Conservation (phyloP, 2,329 filamentous ascomycete species). For the Claviceps sp. region DNA sequence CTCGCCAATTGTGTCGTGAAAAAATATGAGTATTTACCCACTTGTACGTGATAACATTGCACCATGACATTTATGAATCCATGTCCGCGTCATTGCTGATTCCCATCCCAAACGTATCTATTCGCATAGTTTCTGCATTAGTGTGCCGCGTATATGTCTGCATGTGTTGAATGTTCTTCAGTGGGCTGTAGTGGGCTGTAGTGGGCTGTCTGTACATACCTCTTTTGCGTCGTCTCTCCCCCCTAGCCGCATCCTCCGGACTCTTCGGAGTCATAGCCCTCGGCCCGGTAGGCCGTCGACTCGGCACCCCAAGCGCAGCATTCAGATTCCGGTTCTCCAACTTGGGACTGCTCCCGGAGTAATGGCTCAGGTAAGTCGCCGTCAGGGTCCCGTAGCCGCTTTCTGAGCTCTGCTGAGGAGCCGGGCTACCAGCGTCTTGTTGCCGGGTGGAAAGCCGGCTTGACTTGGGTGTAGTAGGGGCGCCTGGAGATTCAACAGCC, state of each 20-base stretch:
- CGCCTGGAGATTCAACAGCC: slow-evolving; percentile 31
- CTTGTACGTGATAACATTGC: no score
- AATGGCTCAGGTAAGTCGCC: slow-evolving; percentile 34
- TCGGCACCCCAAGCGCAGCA: slow-evolving; percentile 36
- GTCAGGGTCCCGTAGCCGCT: slow-evolving; percentile 38
- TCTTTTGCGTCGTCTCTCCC: slow-evolving; percentile 42
- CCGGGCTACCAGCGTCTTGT: slow-evolving; percentile 40
- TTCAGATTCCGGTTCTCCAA: slow-evolving; percentile 45
- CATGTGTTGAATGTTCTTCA: background rate
- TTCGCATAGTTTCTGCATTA: background rate
- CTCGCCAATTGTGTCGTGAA: no score
- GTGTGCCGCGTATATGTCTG: background rate
- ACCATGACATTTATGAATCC: slow-evolving; percentile 13
- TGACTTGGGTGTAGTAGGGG: slow-evolving; percentile 32
- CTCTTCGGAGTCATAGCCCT: slow-evolving; percentile 48
- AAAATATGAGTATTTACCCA: no score
- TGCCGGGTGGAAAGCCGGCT: slow-evolving; percentile 34
- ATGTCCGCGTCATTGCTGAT: slow-evolving; percentile 23
- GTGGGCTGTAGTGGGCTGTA: background rate
- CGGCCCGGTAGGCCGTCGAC: slow-evolving; percentile 42
- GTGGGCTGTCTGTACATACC: slow-evolving; percentile 26
- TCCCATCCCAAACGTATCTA: slow-evolving; percentile 18
- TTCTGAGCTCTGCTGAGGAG: slow-evolving; percentile 43
- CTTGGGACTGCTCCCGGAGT: slow-evolving; percentile 41
- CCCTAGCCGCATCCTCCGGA: slow-evolving; percentile 29